Percentiles rank a stretch among this genome's conserved stretches.
Conservation (phyloP, 2,329 filamentous ascomycete species). For the Colletotrichum brevisporum region DNA sequence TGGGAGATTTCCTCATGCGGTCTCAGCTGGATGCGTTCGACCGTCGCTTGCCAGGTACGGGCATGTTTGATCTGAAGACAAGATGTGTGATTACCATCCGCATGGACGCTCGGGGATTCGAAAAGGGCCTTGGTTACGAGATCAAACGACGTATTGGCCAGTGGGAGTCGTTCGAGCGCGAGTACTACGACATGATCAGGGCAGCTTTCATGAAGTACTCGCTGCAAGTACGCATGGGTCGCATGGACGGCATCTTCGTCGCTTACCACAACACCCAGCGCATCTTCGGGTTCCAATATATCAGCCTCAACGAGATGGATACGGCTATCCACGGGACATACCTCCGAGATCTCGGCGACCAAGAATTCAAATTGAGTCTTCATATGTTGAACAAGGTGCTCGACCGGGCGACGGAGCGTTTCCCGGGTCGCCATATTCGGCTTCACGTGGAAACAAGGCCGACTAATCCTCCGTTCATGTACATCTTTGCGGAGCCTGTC, state of each 20-base stretch:
- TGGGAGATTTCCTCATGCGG: constrained; percentile 92
- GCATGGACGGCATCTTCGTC: constrained; percentile 99
- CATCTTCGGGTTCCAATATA: constrained; percentile 98
- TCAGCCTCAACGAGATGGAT: constrained; percentile 90
- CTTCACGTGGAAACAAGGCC: constrained; percentile 85
- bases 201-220: constrained; percentile 97
- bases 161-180: constrained; percentile 93
- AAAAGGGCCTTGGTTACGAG: constrained; percentile 88
- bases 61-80: constrained; percentile 97
- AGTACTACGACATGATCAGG: constrained; percentile 97
- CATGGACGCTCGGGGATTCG: constrained; percentile 82
- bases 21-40: constrained; percentile 96
- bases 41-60: constrained; percentile 85
- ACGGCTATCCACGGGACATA: constrained; percentile 87
- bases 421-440: constrained; percentile 82
- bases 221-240: constrained; percentile 94
- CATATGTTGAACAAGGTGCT: constrained; percentile 84
- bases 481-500: constrained; percentile 91
- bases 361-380: constrained; percentile 88
- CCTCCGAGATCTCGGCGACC: constrained; percentile 75
- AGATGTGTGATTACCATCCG: constrained; percentile 91
- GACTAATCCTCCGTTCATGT: constrained; percentile 77
- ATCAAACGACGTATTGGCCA: constrained; percentile 81
- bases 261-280: constrained; percentile 95
- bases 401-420: constrained; percentile 80